Evolutionary conservation across 2,329 filamentous ascomycete genomes (phyloP).

Genomic region (Aureobasidium sp.): DNA sequence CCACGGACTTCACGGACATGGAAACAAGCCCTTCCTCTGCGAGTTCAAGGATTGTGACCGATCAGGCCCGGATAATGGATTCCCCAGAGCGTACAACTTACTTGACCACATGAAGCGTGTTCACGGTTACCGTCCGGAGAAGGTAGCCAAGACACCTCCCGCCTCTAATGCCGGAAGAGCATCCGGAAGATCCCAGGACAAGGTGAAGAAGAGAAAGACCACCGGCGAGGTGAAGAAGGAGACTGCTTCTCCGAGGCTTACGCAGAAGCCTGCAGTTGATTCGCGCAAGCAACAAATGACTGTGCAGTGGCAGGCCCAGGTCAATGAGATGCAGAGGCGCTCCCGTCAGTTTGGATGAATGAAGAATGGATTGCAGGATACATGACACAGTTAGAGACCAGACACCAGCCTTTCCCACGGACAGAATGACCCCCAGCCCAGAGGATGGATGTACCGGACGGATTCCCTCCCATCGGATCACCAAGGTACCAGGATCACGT

Average conservation of each 20-base stretch:
- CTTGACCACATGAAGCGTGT: slow-evolving; percentile 96
- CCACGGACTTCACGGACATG: slow-evolving; percentile 90
- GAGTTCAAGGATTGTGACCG: slow-evolving; percentile 81
- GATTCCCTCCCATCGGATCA: background rate
- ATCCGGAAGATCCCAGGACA: background rate
- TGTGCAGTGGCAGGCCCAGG: background rate
- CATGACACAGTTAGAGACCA: background rate
- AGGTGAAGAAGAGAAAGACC: slow-evolving; percentile 11
- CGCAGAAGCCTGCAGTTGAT: background rate
- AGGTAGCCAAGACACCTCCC: slow-evolving; percentile 12
- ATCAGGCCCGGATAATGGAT: slow-evolving; percentile 71
- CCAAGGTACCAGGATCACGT: background rate
- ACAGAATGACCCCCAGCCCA: background rate
- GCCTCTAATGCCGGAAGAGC: slow-evolving; percentile 1
- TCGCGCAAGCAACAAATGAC: slow-evolving; percentile 1
- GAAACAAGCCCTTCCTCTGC: slow-evolving; percentile 86
- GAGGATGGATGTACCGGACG: background rate
- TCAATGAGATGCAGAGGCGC: background rate
- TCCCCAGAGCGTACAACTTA: slow-evolving; percentile 91
- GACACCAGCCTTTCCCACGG: background rate
- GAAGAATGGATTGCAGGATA: background rate
- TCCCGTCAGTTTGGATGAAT: slow-evolving; percentile 8
- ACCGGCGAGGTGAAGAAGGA: background rate
- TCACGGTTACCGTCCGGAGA: slow-evolving; percentile 48
- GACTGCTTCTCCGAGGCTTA: background rate